A percentile compares a stretch with the other conserved stretches of the same genome.
Evolutionary conservation across 1,284 basidiomycete species (phyloP).

Genomic region (Phaffia rhodozyma): DNA sequence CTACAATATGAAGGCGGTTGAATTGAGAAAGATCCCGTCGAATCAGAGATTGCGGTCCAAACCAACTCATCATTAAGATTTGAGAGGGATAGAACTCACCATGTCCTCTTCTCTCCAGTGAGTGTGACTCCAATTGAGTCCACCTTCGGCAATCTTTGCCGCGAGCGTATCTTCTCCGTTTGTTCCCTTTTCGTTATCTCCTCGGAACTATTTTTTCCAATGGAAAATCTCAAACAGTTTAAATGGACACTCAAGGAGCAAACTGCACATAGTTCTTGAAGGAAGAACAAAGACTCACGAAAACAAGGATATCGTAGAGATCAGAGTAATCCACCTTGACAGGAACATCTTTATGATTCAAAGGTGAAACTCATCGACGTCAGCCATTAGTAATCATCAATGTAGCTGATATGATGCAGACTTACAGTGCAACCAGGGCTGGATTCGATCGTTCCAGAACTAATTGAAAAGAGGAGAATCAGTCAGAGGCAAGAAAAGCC

Average conservation of each 20-base stretch:
- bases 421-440: constrained; percentile 13
- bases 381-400: neutral
- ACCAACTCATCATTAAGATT: neutral
- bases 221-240: too few species aligned
- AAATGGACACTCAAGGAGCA: too few species aligned
- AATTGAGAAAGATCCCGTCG: too few species aligned
- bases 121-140: constrained; percentile 2
- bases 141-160: constrained; percentile 5
- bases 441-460: constrained; percentile 15
- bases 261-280: too few species aligned
- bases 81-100: neutral
- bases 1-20: neutral
- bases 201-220: neutral
- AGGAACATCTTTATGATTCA: constrained; percentile 1
- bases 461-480: neutral
- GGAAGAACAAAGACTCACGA: neutral
- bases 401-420: neutral
- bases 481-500: neutral
- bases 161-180: constrained; percentile 11
- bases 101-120: constrained; percentile 16
- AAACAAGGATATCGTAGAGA: constrained; percentile 15
- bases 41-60: too few species aligned
- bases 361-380: neutral
- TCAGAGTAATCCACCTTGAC: constrained; percentile 16
- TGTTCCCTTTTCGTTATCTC: neutral